Evolutionary conservation across 805 yeast genomes (phyloP).

Genomic region (Saturnispora galanensis): DNA sequence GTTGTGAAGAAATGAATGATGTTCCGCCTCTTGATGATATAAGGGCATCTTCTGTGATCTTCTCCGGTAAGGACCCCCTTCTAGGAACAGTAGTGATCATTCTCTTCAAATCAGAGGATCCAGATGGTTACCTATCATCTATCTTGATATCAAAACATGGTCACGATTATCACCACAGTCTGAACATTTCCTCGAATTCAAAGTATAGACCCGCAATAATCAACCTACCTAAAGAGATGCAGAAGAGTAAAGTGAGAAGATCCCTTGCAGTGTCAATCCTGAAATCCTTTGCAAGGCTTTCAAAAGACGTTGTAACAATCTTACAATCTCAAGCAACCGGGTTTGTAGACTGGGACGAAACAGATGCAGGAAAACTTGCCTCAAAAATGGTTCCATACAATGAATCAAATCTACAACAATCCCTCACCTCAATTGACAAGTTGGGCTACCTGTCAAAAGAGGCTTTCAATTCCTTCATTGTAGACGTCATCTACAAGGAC

Average conservation of each 20-base stretch:
- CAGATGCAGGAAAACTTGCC: slow-evolving; percentile 75
- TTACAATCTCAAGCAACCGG: slow-evolving; percentile 14
- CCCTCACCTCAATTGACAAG: slow-evolving; percentile 47
- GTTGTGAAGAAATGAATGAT: no score
- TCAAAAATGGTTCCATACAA: slow-evolving; percentile 49
- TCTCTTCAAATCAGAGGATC: slow-evolving; percentile 38
- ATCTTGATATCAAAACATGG: slow-evolving; percentile 60
- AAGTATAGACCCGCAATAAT: slow-evolving; percentile 72
- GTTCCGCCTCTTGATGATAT: no score
- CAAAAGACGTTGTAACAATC: slow-evolving; percentile 21
- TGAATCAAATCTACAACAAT: slow-evolving; percentile 40
- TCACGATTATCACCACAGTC: slow-evolving; percentile 43
- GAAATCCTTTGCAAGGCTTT: slow-evolving; percentile 54
- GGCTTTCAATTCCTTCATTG: slow-evolving; percentile 37
- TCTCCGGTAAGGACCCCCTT: slow-evolving; percentile 36
- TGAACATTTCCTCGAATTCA: slow-evolving; percentile 51
- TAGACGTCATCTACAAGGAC: slow-evolving; percentile 65
- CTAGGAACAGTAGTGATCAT: slow-evolving; percentile 39
- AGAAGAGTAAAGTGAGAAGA: slow-evolving; percentile 51
- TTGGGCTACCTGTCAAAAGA: slow-evolving; percentile 43
- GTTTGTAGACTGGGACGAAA: slow-evolving; percentile 57
- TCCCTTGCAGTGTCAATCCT: slow-evolving; percentile 69
- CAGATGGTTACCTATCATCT: slow-evolving; percentile 37
- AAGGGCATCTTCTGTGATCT: neutral
- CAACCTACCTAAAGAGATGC: slow-evolving; percentile 43